Evolutionary conservation across 176 grass and related monocot genomes (phyloP).

Genomic region (Ensete ventricosum): DNA sequence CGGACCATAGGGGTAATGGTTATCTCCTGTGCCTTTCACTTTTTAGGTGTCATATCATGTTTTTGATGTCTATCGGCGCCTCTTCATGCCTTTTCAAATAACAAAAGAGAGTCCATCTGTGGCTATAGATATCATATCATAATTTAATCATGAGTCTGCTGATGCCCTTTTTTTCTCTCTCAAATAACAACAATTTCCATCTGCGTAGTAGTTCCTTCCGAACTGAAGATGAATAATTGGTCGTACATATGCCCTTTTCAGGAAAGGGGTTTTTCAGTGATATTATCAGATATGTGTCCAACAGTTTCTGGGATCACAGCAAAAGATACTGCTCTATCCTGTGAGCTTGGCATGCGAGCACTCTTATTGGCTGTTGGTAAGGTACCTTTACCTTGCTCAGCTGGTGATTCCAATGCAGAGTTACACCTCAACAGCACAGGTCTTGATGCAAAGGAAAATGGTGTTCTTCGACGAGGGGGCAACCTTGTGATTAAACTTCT

Average conservation of each 20-base stretch:
- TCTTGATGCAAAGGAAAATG: constrained; percentile 46
- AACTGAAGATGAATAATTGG: background rate
- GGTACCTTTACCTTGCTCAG: constrained; percentile 29
- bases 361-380: constrained; percentile 74
- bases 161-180: background rate
- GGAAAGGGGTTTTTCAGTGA: constrained; percentile 69
- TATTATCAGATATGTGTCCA: constrained; percentile 89
- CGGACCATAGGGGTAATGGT: too few species aligned
- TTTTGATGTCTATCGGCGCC: too few species aligned
- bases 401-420: constrained; percentile 27
- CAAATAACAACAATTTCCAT: background rate
- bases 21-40: too few species aligned
- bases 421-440: constrained; percentile 35
- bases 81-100: too few species aligned
- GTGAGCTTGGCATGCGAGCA: constrained; percentile 51
- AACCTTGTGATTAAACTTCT: constrained; percentile 72
- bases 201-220: background rate
- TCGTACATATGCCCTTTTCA: constrained; percentile 18
- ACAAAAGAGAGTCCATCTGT: too few species aligned
- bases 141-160: background rate
- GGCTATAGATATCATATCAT: background rate
- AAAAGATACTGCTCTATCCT: constrained; percentile 81
- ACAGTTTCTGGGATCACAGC: constrained; percentile 78
- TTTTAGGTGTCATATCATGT: too few species aligned
- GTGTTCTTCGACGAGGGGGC: constrained; percentile 58